Conservation (phyloP, 495 filamentous ascomycete species). For the Aspergillus bridgeri region DNA sequence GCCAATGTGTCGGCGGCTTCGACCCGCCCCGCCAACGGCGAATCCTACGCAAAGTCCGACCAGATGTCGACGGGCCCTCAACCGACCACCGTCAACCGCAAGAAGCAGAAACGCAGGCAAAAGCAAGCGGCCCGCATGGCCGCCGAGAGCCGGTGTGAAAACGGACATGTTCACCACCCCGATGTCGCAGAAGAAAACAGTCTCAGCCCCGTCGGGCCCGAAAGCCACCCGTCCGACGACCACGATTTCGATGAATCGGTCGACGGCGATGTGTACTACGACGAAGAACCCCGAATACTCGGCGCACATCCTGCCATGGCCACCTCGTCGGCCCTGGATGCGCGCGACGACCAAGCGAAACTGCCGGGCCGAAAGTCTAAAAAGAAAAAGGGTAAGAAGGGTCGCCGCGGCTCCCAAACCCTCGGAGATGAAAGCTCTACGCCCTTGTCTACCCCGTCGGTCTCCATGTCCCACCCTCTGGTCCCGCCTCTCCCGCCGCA, state of each 20-base stretch:
- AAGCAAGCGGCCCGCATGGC: conserved; percentile 73
- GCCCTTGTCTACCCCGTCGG: conserved; percentile 40
- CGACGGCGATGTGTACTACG: conserved; percentile 19
- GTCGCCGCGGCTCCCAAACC: conserved; percentile 33
- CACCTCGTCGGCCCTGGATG: conserved; percentile 10
- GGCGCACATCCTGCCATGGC: conserved; percentile 9
- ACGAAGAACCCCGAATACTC: conserved; percentile 11
- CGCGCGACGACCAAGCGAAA: conserved; percentile 15
- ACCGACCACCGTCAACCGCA: conserved; percentile 67
- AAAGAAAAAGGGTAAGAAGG: conserved; percentile 48
- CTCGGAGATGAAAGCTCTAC: conserved; percentile 38
- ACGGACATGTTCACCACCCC: conserved; percentile 24
- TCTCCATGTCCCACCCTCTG: conserved; percentile 40
- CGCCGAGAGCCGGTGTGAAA: conserved; percentile 43
- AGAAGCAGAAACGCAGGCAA: conserved; percentile 83
- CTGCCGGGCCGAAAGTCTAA: conserved; percentile 35
- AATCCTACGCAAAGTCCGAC: conserved; percentile 26
- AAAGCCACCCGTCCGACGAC: conserved; percentile 30
- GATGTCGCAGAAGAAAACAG: conserved; percentile 22
- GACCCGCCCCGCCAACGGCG: conserved; percentile 35
- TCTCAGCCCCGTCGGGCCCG: conserved; percentile 11
- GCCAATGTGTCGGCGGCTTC: conserved; percentile 29
- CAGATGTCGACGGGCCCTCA: conserved; percentile 27
- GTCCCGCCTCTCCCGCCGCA: conserved; percentile 33
- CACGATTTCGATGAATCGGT: conserved; percentile 27